Conservation (phyloP, 768 basidiomycete species). For the Calocybe gangraenosa region DNA sequence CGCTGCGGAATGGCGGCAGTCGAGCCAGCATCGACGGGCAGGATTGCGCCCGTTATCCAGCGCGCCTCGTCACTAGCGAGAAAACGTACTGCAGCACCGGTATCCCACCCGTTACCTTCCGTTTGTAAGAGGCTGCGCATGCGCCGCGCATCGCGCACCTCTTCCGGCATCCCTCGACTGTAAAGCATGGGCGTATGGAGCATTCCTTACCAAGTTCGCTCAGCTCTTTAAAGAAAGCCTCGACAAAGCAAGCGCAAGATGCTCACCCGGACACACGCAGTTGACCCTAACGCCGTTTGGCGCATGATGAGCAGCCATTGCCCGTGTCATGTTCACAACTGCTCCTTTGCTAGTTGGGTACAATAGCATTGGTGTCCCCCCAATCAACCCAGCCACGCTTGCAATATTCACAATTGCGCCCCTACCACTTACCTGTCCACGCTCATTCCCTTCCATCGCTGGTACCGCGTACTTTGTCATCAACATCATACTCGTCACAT, state of each 20-base stretch:
- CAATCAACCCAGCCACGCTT: constrained; percentile 32
- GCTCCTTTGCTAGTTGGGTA: constrained; percentile 42
- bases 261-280: constrained; percentile 36
- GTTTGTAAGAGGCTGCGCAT: constrained; percentile 33
- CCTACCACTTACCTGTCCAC: constrained; percentile 25
- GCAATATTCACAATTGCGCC: constrained; percentile 39
- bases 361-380: constrained; percentile 34
- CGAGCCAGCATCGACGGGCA: constrained; percentile 38
- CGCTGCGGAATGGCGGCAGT: constrained; percentile 26
- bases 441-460: constrained; percentile 35
- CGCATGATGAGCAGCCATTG: constrained; percentile 41
- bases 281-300: constrained; percentile 36
- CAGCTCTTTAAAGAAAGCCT: not conserved
- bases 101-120: constrained; percentile 42
- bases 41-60: constrained; percentile 37
- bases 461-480: constrained; percentile 40
- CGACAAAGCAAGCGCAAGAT: not conserved
- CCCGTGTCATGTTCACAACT: constrained; percentile 38
- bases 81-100: constrained; percentile 34
- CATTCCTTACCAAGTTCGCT: constrained; percentile 26
- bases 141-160: constrained; percentile 31
- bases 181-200: constrained; percentile 40
- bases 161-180: constrained; percentile 28
- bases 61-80: constrained; percentile 37
- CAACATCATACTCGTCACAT: constrained; percentile 40